Conservation (phyloP, 148 eudicot species). For the Rhododendron molle region DNA sequence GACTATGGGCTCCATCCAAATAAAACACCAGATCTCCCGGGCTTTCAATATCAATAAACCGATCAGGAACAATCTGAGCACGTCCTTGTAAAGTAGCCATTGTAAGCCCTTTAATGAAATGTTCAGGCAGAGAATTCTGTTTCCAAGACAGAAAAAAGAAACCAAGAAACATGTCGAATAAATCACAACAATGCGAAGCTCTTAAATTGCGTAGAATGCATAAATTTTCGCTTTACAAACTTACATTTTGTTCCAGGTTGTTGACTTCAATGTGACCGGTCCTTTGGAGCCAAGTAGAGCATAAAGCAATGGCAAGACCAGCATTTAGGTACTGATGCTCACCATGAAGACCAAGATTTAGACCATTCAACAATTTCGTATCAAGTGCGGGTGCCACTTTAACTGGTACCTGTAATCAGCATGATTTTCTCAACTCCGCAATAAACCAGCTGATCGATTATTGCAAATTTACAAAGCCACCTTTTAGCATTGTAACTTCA, state of each 20-base stretch:
- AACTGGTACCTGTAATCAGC: conserved; percentile 62
- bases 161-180: not conserved
- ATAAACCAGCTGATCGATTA: not conserved
- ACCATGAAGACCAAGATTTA: conserved; percentile 78
- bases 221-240: conserved; percentile 18
- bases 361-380: conserved; percentile 46
- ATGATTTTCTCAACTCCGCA: conserved; percentile 7
- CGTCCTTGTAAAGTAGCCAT: conserved; percentile 80
- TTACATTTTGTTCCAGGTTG: conserved; percentile 46
- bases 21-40: conserved; percentile 70
- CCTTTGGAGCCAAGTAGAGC: conserved; percentile 86
- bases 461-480: not conserved
- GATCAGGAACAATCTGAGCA: conserved; percentile 81
- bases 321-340: conserved; percentile 92
- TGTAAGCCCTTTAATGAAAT: conserved; percentile 75
- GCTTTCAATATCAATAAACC: conserved; percentile 46
- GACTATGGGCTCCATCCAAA: conserved; percentile 98
- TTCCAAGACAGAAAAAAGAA: conserved; percentile 20
- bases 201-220: not conserved
- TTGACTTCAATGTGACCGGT: conserved; percentile 61
- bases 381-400: conserved; percentile 65
- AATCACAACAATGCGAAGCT: not conserved
- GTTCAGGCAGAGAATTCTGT: conserved; percentile 74
- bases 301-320: conserved; percentile 84
- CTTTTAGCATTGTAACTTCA: not conserved